phyloP scores from a whole-genome alignment of 768 basidiomycete genomes.

The Boletus rubropictus region DNA sequence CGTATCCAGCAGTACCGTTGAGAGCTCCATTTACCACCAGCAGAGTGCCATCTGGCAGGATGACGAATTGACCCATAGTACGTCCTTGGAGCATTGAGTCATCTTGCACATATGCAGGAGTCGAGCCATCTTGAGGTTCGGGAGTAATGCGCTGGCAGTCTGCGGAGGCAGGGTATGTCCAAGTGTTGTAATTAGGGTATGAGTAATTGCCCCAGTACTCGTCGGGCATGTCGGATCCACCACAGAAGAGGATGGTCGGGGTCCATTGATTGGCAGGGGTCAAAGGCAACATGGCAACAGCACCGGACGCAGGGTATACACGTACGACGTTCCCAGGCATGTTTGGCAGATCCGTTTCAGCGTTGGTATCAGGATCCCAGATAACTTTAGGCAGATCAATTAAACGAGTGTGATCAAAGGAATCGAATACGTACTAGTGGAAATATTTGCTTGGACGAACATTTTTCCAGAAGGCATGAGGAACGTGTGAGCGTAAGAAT shows the following conservation, averaged over 20 bases:
- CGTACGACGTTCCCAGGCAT: constrained; percentile 72
- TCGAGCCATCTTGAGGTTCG: constrained; percentile 66
- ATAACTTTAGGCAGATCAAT: constrained; percentile 30
- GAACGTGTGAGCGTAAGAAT: constrained; percentile 70
- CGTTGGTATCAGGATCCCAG: constrained; percentile 52
- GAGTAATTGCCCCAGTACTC: constrained; percentile 75
- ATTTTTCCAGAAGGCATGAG: constrained; percentile 72
- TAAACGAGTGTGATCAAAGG: neutral
- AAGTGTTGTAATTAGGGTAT: constrained; percentile 67
- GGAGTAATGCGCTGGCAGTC: constrained; percentile 85
- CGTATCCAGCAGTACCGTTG: constrained; percentile 89
- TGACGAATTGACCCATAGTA: constrained; percentile 92
- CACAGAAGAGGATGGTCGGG: constrained; percentile 85
- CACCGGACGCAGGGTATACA: constrained; percentile 91
- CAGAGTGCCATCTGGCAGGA: constrained; percentile 70
- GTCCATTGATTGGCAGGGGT: constrained; percentile 85
- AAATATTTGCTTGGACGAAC: constrained; percentile 75
- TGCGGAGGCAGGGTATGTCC: constrained; percentile 60
- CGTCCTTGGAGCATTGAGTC: constrained; percentile 71
- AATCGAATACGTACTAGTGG: constrained; percentile 18
- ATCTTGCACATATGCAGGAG: constrained; percentile 59
- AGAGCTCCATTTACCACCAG: constrained; percentile 75
- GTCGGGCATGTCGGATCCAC: constrained; percentile 76
- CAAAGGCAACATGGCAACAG: constrained; percentile 83
- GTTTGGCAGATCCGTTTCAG: constrained; percentile 56